Evolutionary conservation across 768 basidiomycete species (phyloP).

Genomic region (Fistulinella prunicolor): DNA sequence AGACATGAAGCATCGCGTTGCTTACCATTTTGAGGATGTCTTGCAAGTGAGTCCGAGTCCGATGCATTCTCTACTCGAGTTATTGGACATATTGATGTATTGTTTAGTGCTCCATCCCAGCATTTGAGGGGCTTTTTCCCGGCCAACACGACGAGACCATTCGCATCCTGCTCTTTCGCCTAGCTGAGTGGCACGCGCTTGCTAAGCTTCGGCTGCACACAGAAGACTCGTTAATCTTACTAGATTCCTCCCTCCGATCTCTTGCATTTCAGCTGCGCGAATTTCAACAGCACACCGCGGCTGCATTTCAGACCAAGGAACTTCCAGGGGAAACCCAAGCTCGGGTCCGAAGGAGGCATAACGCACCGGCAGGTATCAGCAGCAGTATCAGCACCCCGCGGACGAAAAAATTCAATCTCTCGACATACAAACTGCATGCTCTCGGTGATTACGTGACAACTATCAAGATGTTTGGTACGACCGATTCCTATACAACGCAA

Average conservation of each 20-base stretch:
- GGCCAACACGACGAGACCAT: constrained; percentile 21
- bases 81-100: no score
- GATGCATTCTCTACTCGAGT: no score
- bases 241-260: constrained; percentile 9
- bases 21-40: background rate
- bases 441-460: background rate
- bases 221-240: background rate
- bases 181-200: background rate
- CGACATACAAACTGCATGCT: background rate
- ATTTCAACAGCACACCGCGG: background rate
- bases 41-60: background rate
- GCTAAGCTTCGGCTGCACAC: background rate
- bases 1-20: constrained; percentile 34
- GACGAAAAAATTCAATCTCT: background rate
- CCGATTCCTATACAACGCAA: no score
- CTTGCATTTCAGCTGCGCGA: background rate
- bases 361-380: background rate
- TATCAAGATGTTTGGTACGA: no score
- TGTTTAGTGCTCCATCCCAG: constrained; percentile 37
- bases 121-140: constrained; percentile 37
- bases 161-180: background rate
- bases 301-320: background rate
- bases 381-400: background rate
- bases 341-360: background rate
- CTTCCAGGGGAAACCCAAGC: background rate